Conservation (phyloP, 352 stramenopile species). For the Phytophthora aleatoria region DNA sequence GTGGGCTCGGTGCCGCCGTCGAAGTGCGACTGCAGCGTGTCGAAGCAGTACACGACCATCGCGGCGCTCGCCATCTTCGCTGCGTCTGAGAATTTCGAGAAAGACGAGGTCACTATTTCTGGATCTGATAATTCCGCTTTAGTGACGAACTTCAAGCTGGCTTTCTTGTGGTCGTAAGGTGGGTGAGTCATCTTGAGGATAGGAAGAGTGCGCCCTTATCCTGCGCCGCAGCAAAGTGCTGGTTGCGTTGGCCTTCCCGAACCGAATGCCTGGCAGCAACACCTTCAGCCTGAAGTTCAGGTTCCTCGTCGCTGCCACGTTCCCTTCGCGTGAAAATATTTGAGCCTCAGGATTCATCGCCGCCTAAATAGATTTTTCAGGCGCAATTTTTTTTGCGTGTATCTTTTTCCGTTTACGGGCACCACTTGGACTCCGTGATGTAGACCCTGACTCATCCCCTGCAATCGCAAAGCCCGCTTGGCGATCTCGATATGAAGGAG, state of each 20-base stretch:
- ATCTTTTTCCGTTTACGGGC: slow-evolving; percentile 17
- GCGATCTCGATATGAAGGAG: slow-evolving; percentile 8
- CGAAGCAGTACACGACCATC: slow-evolving; percentile 89
- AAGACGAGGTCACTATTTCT: background rate
- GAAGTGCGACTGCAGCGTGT: slow-evolving; percentile 79
- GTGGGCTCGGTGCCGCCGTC: slow-evolving; percentile 50
- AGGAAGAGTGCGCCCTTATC: slow-evolving; percentile 3
- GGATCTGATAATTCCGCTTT: background rate
- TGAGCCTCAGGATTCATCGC: slow-evolving; percentile 14
- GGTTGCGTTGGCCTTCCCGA: background rate
- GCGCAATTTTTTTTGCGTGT: slow-evolving; percentile 19
- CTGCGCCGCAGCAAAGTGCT: background rate
- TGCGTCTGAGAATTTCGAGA: slow-evolving; percentile 5
- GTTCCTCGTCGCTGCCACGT: background rate
- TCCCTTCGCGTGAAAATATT: slow-evolving; percentile 1
- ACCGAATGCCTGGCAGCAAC: background rate
- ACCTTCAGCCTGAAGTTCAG: background rate
- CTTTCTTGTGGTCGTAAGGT: slow-evolving; percentile 22
- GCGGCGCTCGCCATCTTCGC: slow-evolving; percentile 68
- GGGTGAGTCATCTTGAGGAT: slow-evolving; percentile 14
- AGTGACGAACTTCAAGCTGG: slow-evolving; percentile 10
- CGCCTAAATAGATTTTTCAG: slow-evolving; percentile 24
- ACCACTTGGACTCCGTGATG: background rate
- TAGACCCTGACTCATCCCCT: slow-evolving; percentile 17
- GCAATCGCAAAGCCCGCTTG: slow-evolving; percentile 20